A percentile compares a stretch with the other conserved stretches of the same genome.
phyloP scores from a whole-genome alignment of 805 yeast species.

The Hanseniaspora pseudoguilliermondii region DNA sequence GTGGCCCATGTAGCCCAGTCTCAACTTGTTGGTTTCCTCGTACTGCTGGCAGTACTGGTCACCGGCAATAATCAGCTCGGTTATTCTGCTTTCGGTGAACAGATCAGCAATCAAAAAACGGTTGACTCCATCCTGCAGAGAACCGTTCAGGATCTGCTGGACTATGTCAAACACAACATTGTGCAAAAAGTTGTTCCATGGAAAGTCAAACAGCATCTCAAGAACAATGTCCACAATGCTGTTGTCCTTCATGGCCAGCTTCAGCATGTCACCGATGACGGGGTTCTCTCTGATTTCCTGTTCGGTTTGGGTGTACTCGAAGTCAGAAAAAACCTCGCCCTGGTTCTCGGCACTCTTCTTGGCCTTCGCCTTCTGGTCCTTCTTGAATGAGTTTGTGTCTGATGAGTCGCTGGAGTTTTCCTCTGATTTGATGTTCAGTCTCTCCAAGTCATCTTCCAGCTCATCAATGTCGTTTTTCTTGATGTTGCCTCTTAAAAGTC shows the following conservation, averaged over 20 bases:
- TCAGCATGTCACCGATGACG: conserved; percentile 59
- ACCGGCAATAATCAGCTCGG: conserved; percentile 53
- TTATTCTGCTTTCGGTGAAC: conserved; percentile 46
- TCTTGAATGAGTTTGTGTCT: conserved; percentile 10
- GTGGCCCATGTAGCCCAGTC: conserved; percentile 96
- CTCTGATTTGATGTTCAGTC: conserved; percentile 16
- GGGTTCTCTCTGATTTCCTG: conserved; percentile 39
- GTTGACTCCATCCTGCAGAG: conserved; percentile 60
- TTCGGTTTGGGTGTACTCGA: conserved; percentile 20
- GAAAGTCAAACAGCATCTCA: conserved; percentile 56
- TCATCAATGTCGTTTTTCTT: neutral
- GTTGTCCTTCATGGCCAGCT: conserved; percentile 55
- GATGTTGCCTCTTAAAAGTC: neutral
- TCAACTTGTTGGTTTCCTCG: conserved; percentile 47
- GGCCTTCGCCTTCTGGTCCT: conserved; percentile 11
- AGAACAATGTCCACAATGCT: conserved; percentile 46
- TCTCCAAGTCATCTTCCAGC: conserved; percentile 15
- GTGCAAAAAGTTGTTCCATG: conserved; percentile 78
- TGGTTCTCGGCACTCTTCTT: neutral
- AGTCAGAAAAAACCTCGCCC: conserved; percentile 8
- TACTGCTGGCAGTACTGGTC: conserved; percentile 46
- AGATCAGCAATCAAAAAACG: conserved; percentile 49
- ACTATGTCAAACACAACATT: conserved; percentile 75
- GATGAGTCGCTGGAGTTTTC: conserved; percentile 17
- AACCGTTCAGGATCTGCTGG: conserved; percentile 70